Evolutionary conservation across 306 rosid species (phyloP).

Genomic region (Acacia crassicarpa): DNA sequence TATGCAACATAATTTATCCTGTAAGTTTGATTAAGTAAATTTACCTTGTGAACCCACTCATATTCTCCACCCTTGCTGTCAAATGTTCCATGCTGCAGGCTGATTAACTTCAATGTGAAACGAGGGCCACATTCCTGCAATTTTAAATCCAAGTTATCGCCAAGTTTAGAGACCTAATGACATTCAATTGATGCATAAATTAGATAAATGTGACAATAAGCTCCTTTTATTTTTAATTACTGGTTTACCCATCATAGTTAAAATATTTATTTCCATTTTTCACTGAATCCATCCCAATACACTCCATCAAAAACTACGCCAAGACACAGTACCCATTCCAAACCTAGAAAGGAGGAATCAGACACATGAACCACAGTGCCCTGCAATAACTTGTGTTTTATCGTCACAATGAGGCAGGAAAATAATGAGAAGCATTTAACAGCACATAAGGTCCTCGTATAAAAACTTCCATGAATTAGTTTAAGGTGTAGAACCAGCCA

Average conservation of each 20-base stretch:
- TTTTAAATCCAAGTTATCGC: slow-evolving; percentile 9
- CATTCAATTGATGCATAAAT: background rate
- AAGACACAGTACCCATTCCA: background rate
- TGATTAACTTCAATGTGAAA: slow-evolving; percentile 77
- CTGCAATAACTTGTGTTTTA: background rate
- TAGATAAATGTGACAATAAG: background rate
- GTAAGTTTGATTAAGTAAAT: background rate
- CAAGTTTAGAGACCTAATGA: slow-evolving; percentile 16
- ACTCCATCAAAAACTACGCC: background rate
- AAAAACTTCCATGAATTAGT: slow-evolving; percentile 13
- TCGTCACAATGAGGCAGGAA: background rate
- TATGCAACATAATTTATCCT: background rate
- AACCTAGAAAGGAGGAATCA: too few species aligned
- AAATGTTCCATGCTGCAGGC: slow-evolving; percentile 87
- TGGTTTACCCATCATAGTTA: background rate
- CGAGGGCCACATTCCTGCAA: slow-evolving; percentile 93
- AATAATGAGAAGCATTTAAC: background rate
- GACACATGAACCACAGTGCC: background rate
- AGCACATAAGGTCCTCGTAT: slow-evolving; percentile 10
- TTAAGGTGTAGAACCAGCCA: slow-evolving; percentile 7
- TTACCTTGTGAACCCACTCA: slow-evolving; percentile 98
- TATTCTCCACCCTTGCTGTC: slow-evolving; percentile 84
- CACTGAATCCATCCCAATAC: background rate
- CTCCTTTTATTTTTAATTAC: background rate
- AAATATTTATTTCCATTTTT: background rate